phyloP scores from a whole-genome alignment of 768 basidiomycete species.

The Tulasnella sp. region DNA sequence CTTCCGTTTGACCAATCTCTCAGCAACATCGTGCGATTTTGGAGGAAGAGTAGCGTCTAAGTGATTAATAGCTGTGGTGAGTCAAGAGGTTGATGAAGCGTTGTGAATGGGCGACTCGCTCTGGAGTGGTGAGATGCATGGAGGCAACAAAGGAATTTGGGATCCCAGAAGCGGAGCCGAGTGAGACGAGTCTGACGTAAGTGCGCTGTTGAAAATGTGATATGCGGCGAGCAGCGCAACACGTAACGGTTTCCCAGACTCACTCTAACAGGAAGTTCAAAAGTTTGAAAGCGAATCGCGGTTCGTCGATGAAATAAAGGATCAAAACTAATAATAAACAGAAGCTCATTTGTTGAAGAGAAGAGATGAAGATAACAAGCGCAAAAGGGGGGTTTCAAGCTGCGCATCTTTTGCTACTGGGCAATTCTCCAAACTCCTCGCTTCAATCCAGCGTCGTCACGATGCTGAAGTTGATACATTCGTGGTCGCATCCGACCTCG shows the following conservation, averaged over 20 bases:
- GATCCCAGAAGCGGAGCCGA: neutral
- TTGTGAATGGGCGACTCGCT: neutral
- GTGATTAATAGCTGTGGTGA: neutral
- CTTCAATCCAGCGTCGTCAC: neutral
- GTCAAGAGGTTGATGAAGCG: neutral
- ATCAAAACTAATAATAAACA: neutral
- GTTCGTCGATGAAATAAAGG: too few species aligned
- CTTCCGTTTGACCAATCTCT: constrained; percentile 78
- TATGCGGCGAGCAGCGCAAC: neutral
- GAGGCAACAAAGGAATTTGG: too few species aligned
- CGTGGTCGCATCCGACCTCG: neutral
- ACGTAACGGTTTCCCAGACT: too few species aligned
- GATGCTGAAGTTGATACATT: neutral
- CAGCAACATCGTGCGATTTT: constrained; percentile 61
- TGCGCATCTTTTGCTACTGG: neutral
- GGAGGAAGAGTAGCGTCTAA: constrained; percentile 27
- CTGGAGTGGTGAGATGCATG: too few species aligned
- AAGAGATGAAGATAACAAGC: neutral
- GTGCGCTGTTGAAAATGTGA: neutral
- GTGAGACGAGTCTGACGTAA: neutral
- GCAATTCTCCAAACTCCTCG: too few species aligned
- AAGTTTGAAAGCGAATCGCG: too few species aligned
- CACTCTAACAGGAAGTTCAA: too few species aligned
- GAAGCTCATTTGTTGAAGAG: neutral
- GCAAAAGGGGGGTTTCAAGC: neutral